Evolutionary conservation across 2,329 filamentous ascomycete species (phyloP).

Genomic region (Aspergillus thermomutatus): DNA sequence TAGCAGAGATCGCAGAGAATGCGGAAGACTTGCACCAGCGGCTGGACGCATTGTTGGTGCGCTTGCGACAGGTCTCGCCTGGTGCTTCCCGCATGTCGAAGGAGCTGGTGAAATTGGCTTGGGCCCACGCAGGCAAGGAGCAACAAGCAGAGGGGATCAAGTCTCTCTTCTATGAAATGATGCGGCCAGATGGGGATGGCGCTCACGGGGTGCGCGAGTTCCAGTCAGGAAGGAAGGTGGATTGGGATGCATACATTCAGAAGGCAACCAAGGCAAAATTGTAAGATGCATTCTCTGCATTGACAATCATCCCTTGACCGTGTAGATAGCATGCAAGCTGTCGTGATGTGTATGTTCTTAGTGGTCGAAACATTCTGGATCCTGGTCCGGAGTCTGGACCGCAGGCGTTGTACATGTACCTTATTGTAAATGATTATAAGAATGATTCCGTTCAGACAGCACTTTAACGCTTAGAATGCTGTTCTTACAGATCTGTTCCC

Average conservation of each 20-base stretch:
- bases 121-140: slow-evolving; percentile 18
- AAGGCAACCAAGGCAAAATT: no score
- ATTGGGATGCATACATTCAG: slow-evolving; percentile 23
- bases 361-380: no score
- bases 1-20: slow-evolving; percentile 21
- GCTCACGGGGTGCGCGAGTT: slow-evolving; percentile 23
- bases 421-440: no score
- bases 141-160: slow-evolving; percentile 13
- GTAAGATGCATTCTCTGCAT: no score
- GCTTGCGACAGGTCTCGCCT: neutral
- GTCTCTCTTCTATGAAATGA: slow-evolving; percentile 25
- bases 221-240: slow-evolving; percentile 19
- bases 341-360: no score
- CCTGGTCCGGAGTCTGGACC: no score
- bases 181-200: slow-evolving; percentile 21
- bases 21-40: neutral
- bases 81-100: slow-evolving; percentile 26
- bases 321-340: no score
- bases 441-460: no score
- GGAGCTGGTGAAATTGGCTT: slow-evolving; percentile 28
- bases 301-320: no score
- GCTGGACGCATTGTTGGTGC: slow-evolving; percentile 1
- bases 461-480: no score
- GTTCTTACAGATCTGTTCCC: no score
- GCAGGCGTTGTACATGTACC: no score